Percentiles rank a stretch among this genome's conserved stretches.
Conservation (phyloP, 257 asterid genomes). For the Ligustrum vulgare region DNA sequence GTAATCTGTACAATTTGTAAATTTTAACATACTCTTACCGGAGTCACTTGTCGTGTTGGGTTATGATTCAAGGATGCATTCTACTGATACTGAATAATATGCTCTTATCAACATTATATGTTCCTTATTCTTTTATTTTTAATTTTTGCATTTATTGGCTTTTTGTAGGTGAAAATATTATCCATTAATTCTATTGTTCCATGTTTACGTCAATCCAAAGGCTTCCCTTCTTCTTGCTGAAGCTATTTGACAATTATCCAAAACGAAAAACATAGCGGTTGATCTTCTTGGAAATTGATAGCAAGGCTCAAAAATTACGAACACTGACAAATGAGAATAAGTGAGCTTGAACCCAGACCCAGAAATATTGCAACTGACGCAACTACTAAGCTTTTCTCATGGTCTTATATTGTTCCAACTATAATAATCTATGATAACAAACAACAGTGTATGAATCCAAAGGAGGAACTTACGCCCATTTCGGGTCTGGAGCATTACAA, state of each 20-base stretch:
- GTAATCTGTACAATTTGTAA: neutral
- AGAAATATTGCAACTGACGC: neutral
- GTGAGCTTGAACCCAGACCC: neutral
- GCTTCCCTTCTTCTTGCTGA: neutral
- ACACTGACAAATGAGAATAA: neutral
- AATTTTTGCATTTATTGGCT: neutral
- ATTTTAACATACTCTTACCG: neutral
- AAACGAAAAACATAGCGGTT: neutral
- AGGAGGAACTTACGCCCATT: conserved; percentile 91
- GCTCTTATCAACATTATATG: neutral
- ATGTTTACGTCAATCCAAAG: neutral
- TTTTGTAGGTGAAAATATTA: neutral
- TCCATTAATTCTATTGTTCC: neutral
- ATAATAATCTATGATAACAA: neutral
- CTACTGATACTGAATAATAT: neutral
- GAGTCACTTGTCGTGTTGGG: neutral
- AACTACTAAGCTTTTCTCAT: neutral
- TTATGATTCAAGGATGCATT: neutral
- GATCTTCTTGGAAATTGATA: neutral
- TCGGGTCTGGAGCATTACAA: conserved; percentile 93
- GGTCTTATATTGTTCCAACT: neutral
- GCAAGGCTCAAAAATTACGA: conserved; percentile 2
- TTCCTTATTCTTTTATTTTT: neutral
- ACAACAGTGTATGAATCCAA: neutral
- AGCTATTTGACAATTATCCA: neutral